Evolutionary conservation across 2,329 filamentous ascomycete genomes (phyloP).

Genomic region (Colletotrichum eremochloae): DNA sequence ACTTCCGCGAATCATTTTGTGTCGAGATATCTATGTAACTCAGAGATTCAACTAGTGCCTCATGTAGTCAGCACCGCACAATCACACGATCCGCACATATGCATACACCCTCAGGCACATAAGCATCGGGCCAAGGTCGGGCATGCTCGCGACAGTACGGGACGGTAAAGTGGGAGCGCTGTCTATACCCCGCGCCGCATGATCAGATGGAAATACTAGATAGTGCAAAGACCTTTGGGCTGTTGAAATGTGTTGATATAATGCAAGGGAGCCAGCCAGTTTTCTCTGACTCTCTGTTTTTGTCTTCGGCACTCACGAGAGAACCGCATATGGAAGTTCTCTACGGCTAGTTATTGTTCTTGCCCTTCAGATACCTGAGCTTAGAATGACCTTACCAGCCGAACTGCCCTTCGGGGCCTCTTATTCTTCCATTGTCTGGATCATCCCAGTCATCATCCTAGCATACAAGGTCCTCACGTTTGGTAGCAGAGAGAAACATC

Average conservation of each 20-base stretch:
- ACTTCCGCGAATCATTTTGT: not conserved
- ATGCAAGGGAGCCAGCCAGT: not conserved
- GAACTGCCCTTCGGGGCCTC: not conserved
- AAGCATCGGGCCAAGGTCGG: not conserved
- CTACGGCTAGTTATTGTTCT: not conserved
- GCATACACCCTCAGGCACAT: not conserved
- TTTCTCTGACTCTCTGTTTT: not conserved
- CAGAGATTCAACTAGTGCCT: not conserved
- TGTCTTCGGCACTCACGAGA: not conserved
- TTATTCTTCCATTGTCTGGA: slow-evolving; percentile 3
- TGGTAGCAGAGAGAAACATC: slow-evolving; percentile 25
- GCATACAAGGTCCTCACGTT: slow-evolving; percentile 17
- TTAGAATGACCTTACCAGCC: not conserved
- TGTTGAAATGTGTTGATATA: not conserved
- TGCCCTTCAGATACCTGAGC: not conserved
- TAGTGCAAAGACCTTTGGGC: not conserved
- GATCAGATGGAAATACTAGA: not conserved
- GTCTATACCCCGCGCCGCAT: not conserved
- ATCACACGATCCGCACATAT: not conserved
- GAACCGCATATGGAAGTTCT: not conserved
- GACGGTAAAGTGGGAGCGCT: not conserved
- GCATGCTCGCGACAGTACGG: not conserved
- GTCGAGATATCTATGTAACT: not conserved
- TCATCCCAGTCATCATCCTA: slow-evolving; percentile 1
- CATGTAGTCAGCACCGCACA: not conserved